A percentile compares a stretch with the other conserved stretches of the same genome.
Conservation (phyloP, 75 land plant species). For the Pinus taeda region DNA sequence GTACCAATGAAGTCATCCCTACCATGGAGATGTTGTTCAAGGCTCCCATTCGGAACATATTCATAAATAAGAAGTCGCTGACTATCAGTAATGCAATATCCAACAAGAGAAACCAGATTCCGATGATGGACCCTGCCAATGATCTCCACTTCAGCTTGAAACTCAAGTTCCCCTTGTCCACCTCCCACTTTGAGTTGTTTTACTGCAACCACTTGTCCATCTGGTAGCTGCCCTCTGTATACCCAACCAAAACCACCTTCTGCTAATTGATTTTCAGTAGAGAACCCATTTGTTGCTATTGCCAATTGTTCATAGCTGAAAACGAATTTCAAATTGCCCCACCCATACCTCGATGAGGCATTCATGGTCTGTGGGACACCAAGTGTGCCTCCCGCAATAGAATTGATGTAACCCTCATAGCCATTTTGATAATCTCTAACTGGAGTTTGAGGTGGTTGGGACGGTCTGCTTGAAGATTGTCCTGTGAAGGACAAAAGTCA, state of each 20-base stretch:
- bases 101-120: conserved; percentile 85
- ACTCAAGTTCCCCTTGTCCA: conserved; percentile 86
- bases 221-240: conserved; percentile 64
- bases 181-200: conserved; percentile 82
- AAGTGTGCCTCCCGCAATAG: not conserved
- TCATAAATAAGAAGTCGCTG: conserved; percentile 84
- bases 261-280: conserved; percentile 40
- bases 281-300: conserved; percentile 52
- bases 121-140: conserved; percentile 87
- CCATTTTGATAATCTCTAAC: conserved; percentile 2
- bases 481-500: conserved; percentile 1
- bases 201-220: conserved; percentile 69
- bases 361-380: not conserved
- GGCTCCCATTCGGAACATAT: conserved; percentile 77
- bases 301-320: conserved; percentile 45
- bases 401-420: not conserved
- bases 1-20: not conserved
- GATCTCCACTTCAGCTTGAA: conserved; percentile 85
- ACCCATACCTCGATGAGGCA: conserved; percentile 10
- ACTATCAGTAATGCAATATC: conserved; percentile 70
- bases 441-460: not conserved
- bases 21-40: conserved; percentile 79
- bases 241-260: conserved; percentile 85
- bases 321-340: conserved; percentile 39
- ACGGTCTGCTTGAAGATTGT: not conserved